Base-by-base conservation (phyloP, 192 early-diverging fungal genomes). In the Mortierella claussenii region DNA sequence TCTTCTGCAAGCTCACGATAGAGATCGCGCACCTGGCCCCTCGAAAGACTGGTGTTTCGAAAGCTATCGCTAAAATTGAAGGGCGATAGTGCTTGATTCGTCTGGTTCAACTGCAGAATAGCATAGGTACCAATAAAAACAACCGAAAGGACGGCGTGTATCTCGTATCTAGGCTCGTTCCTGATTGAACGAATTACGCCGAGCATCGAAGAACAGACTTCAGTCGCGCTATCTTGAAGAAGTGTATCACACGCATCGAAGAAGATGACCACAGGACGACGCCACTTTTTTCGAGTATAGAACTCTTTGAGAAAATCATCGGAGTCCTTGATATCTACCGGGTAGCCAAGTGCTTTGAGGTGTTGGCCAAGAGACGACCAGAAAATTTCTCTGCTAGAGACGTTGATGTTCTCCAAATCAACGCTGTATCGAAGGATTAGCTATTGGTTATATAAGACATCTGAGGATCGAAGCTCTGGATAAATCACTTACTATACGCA, bases 401-500 rank as follows among this genome's bases (percentile, higher is more conserved):
- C 48, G 18, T 49, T 51, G 30, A 48, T 52, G 3, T 20, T n/a
- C 47, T 65, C 10, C 21, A 65, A 27, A 55, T 65, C 50, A 45
- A 65, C 2, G 34, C 62, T 65, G 33, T 48, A 31, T 43, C 40
- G 40, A 65, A 53, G 51, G 49, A 24, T 8, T 23, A 48, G n/a
- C n/a, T n/a, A n/a, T n/a, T n/a, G n/a, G n/a, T n/a, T n/a, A n/a
- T n/a, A n/a, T n/a, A n/a, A n/a, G n/a, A n/a, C n/a, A n/a, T n/a
- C n/a, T n/a, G n/a, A n/a, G n/a, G n/a, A n/a, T n/a, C n/a, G n/a
- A n/a, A n/a, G n/a, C n/a, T n/a, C n/a, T n/a, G n/a, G n/a, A 21
- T 57, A 47, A 4, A 55, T 26, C 36, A 49, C 73, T 67, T 78
- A 78, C 73, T 78, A 78, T 11, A 67, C 61, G 45, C 73, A 67